Percentiles rank a stretch among this genome's conserved stretches.
Evolutionary conservation across 257 asterid species (phyloP).

Genomic region (Haberlea rhodopensis): DNA sequence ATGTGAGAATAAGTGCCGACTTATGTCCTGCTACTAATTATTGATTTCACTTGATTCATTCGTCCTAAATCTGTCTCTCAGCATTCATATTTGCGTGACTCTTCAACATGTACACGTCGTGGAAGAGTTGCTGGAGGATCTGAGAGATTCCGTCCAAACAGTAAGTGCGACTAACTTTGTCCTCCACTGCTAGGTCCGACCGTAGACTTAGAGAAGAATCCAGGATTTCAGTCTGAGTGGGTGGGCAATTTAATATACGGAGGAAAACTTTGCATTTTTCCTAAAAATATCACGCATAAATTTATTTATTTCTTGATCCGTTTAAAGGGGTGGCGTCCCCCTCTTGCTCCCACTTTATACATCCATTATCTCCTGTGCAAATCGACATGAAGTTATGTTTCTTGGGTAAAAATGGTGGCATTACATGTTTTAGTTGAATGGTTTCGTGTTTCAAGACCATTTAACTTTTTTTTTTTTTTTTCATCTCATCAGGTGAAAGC

Average conservation of each 20-base stretch:
- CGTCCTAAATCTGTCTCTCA: conserved; percentile 32
- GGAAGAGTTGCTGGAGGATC: conserved; percentile 73
- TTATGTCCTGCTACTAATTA: not conserved
- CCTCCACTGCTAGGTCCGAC: not conserved
- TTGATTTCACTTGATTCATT: not conserved
- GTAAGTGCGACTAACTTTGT: conserved; percentile 46
- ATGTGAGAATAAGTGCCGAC: conserved; percentile 5
- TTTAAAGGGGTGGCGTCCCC: not conserved
- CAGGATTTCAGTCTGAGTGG: too few species aligned
- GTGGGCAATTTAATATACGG: too few species aligned
- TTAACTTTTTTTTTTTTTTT: conserved; percentile 8
- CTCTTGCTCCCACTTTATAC: not conserved
- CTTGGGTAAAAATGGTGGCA: too few species aligned
- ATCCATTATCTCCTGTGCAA: not conserved
- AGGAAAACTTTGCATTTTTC: not conserved
- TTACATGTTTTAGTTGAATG: not conserved
- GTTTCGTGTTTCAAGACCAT: not conserved
- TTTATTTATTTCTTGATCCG: not conserved
- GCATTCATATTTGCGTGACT: conserved; percentile 94
- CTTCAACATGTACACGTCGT: conserved; percentile 80
- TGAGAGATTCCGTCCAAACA: conserved; percentile 58
- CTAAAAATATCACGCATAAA: too few species aligned
- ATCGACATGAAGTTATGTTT: not conserved
- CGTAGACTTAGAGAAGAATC: not conserved
- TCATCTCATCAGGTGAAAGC: conserved; percentile 66